These are phyloP conservation scores for Limtongozyma cylindracea DNA, from an alignment of 805 yeast genomes.

Conservation along the genomic window DNA sequence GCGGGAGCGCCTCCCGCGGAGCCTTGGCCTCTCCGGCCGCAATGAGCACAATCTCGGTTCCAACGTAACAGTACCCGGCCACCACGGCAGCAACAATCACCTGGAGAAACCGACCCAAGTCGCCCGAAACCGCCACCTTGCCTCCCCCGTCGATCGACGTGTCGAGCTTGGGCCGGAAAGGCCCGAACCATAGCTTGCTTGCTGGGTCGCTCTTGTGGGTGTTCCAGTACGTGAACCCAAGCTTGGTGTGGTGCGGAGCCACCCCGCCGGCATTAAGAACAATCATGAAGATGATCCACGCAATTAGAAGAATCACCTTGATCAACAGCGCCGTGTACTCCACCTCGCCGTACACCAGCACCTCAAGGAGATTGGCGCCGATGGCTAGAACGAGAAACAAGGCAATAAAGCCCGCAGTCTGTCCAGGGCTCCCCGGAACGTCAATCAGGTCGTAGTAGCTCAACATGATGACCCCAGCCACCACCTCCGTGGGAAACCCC, in stretches of 20 bases:
- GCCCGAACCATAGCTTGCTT: conserved; percentile 29
- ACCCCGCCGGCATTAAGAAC: conserved; percentile 19
- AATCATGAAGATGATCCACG: conserved; percentile 36
- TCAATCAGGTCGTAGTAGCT: conserved; percentile 34
- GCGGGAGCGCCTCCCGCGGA: conserved; percentile 54
- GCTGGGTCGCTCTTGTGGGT: conserved; percentile 19
- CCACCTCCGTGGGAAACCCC: conserved; percentile 58
- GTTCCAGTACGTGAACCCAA: conserved; percentile 60
- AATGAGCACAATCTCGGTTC: conserved; percentile 61
- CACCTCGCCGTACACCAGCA: conserved; percentile 49
- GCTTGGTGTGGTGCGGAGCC: too few relatives aligned
- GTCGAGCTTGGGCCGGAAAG: conserved; percentile 52
- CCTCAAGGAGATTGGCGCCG: conserved; percentile 35
- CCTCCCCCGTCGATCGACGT: conserved; percentile 26
- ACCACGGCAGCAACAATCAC: conserved; percentile 33
- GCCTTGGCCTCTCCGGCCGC: conserved; percentile 75
- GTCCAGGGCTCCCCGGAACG: conserved; percentile 18
- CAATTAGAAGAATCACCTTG: conserved; percentile 24
- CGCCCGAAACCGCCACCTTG: too few relatives aligned
- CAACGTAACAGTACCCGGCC: conserved; percentile 55
- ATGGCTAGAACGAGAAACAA: conserved; percentile 21
- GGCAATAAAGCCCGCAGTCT: conserved; percentile 38
- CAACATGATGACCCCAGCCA: conserved; percentile 57
- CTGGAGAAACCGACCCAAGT: conserved; percentile 32
- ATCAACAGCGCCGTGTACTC: conserved; percentile 36